These are phyloP conservation scores for Globisporangium rhizosaccharum DNA, from an alignment of 352 stramenopile species.

Conservation along the genomic window DNA sequence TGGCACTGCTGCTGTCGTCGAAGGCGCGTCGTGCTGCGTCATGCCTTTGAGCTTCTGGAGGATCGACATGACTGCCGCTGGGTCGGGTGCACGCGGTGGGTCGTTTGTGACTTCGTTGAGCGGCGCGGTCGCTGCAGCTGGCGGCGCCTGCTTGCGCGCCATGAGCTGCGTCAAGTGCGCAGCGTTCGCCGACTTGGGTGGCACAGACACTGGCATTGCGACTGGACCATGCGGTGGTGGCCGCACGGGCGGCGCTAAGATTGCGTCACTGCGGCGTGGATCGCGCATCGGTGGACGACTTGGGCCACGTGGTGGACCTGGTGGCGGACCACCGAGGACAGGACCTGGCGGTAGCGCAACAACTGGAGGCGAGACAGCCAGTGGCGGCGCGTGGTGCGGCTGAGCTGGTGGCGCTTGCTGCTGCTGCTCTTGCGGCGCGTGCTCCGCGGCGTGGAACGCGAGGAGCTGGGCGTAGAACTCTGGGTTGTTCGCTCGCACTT, in stretches of 20 bases:
- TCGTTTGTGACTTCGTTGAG: slow-evolving; percentile 55
- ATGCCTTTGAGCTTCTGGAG: slow-evolving; percentile 77
- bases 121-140: slow-evolving; percentile 17
- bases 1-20: slow-evolving; percentile 10
- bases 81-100: slow-evolving; percentile 41
- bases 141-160: slow-evolving; percentile 54
- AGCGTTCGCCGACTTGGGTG: slow-evolving; percentile 61
- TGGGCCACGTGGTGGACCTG: slow-evolving; percentile 1
- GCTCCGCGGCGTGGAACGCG: slow-evolving; percentile 40
- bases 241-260: background rate
- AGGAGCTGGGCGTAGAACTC: slow-evolving; percentile 81
- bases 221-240: background rate
- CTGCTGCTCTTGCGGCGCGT: slow-evolving; percentile 8
- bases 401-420: background rate
- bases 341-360: slow-evolving; percentile 4
- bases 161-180: slow-evolving; percentile 79
- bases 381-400: background rate
- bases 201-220: no score
- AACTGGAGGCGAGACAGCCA: background rate
- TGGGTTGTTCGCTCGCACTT: slow-evolving; percentile 83
- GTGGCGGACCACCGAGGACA: slow-evolving; percentile 5
- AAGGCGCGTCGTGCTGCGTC: slow-evolving; percentile 17
- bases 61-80: slow-evolving; percentile 81
- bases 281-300: slow-evolving; percentile 6
- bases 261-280: slow-evolving; percentile 2